phyloP scores from a whole-genome alignment of 805 yeast genomes.

The Wickerhamiella bombiphila region DNA sequence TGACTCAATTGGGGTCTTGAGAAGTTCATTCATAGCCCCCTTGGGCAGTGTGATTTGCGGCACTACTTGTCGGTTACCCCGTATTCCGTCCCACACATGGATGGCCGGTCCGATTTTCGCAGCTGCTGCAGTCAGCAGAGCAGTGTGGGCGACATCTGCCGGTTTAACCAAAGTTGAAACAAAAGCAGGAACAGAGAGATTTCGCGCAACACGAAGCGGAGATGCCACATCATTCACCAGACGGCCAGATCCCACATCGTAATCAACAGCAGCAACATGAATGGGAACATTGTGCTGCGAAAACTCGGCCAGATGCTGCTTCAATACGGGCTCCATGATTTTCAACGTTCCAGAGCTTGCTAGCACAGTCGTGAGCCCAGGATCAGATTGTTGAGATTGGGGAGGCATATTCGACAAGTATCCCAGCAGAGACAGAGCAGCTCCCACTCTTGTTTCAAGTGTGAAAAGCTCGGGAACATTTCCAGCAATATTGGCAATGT shows the following conservation, averaged over 20 bases:
- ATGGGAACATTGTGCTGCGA: constrained; percentile 28
- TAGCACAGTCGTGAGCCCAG: constrained; percentile 31
- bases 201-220: constrained; percentile 47
- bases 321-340: constrained; percentile 47
- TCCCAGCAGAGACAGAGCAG: constrained; percentile 66
- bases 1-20: constrained; percentile 9
- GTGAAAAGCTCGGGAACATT: constrained; percentile 45
- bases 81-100: constrained; percentile 70
- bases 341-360: constrained; percentile 55
- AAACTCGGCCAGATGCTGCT: constrained; percentile 7
- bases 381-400: background rate
- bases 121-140: constrained; percentile 49
- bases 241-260: constrained; percentile 36
- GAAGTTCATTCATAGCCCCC: background rate
- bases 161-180: constrained; percentile 54
- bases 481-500: constrained; percentile 32
- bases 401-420: no score
- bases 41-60: constrained; percentile 1
- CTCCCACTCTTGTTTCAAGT: constrained; percentile 65
- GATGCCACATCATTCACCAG: constrained; percentile 51
- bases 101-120: constrained; percentile 48
- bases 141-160: constrained; percentile 34
- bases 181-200: constrained; percentile 43
- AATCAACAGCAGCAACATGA: constrained; percentile 65
- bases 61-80: constrained; percentile 37